Conservation (phyloP, 139 green algal genomes). For the Chlorella sp. region DNA sequence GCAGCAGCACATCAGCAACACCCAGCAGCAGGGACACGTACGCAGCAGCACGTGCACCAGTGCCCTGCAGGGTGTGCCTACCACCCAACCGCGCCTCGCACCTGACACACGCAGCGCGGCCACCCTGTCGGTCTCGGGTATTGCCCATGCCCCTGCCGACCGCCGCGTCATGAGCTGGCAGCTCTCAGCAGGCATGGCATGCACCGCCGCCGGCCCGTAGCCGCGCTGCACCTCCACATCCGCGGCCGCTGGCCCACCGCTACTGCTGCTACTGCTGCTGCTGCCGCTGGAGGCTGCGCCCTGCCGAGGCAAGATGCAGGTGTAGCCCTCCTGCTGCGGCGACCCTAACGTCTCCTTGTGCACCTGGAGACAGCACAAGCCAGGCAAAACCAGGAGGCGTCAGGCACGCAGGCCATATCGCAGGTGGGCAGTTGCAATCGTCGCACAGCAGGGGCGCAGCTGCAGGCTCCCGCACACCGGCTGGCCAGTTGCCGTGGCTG, state of each 20-base stretch:
- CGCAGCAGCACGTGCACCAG: not conserved
- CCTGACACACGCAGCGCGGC: constrained; percentile 16
- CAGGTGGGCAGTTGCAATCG: not conserved
- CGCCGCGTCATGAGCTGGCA: constrained; percentile 39
- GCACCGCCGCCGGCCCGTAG: constrained; percentile 31
- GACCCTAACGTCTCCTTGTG: constrained; percentile 58
- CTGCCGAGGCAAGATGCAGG: constrained; percentile 34
- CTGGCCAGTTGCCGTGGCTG: no score
- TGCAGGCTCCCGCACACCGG: not conserved
- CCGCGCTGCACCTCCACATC: constrained; percentile 21
- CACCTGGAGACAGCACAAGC: constrained; percentile 32
- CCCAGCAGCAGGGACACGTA: not conserved
- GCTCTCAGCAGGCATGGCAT: constrained; percentile 5
- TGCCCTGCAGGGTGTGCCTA: not conserved
- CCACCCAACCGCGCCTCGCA: not conserved
- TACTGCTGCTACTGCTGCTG: not conserved
- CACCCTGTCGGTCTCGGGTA: constrained; percentile 1
- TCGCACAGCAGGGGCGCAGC: not conserved
- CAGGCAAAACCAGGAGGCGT: not conserved
- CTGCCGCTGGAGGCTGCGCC: not conserved
- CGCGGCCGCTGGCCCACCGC: not conserved
- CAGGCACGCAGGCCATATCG: not conserved
- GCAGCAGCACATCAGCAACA: constrained; percentile 38
- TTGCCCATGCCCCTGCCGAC: not conserved
- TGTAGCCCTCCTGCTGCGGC: constrained; percentile 45